Evolutionary conservation across 2,329 filamentous ascomycete genomes (phyloP).

Genomic region (Chalaropsis thielavioides): DNA sequence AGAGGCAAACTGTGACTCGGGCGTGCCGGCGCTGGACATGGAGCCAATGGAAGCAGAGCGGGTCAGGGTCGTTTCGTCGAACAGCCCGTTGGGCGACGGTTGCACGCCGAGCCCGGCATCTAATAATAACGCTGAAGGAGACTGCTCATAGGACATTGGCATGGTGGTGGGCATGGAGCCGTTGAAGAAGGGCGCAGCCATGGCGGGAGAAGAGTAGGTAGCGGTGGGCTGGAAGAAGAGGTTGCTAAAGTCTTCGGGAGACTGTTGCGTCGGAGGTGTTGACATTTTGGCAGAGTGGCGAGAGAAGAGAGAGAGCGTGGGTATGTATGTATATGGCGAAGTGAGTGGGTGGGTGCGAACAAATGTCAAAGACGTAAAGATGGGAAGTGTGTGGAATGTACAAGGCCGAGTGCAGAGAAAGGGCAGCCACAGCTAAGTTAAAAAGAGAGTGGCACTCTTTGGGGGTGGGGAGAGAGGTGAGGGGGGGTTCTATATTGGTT

Average conservation of each 20-base stretch:
- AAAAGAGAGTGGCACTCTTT: not conserved
- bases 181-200: slow-evolving; percentile 7
- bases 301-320: not conserved
- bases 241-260: slow-evolving; percentile 2
- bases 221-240: not conserved
- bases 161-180: slow-evolving; percentile 5
- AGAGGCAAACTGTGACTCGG: slow-evolving; percentile 6
- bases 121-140: not conserved
- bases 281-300: not conserved
- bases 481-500: not conserved
- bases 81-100: not conserved
- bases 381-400: not conserved
- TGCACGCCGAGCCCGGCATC: not conserved
- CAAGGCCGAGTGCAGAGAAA: not conserved
- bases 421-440: not conserved
- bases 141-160: slow-evolving; percentile 3
- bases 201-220: not conserved
- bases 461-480: too few relatives aligned
- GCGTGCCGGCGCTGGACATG: slow-evolving; percentile 7
- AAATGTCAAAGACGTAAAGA: not conserved
- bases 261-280: slow-evolving; percentile 6
- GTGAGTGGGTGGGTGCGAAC: not conserved
- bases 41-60: slow-evolving; percentile 12
- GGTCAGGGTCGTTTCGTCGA: slow-evolving; percentile 8
- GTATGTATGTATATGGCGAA: not conserved